phyloP scores from a whole-genome alignment of 179 eudicot species.

The Gypsophila paniculata region DNA sequence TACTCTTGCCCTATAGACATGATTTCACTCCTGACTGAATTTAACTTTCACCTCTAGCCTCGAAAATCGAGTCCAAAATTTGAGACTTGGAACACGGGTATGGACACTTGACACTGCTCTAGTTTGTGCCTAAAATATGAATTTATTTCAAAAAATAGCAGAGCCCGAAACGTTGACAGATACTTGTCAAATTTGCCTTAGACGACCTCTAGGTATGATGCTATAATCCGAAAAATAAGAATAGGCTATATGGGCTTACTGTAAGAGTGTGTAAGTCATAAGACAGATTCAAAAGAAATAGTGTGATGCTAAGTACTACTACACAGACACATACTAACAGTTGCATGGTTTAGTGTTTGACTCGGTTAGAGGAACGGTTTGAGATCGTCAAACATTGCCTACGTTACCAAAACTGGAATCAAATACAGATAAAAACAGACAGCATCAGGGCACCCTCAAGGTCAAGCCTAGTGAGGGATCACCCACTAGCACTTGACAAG shows the following conservation, averaged over 20 bases:
- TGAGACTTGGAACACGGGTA: not conserved
- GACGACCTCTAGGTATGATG: not conserved
- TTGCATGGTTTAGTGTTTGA: not conserved
- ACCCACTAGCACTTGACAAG: no score
- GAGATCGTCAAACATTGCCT: not conserved
- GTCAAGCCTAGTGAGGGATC: no score
- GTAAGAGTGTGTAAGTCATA: no score
- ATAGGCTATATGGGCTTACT: no score
- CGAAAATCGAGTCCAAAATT: not conserved
- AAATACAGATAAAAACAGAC: not conserved
- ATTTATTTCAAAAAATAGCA: not conserved
- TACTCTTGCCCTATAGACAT: conserved; percentile 33
- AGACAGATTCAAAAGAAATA: not conserved
- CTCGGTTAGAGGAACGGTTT: not conserved
- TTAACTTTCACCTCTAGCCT: not conserved
- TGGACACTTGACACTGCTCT: not conserved
- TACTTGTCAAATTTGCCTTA: not conserved
- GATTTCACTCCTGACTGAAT: not conserved
- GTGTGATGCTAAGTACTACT: not conserved
- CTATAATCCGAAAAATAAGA: no score
- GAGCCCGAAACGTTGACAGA: no score
- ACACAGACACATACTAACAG: not conserved
- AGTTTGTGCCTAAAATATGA: not conserved
- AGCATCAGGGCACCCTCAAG: not conserved
- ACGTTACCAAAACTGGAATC: no score